Percentiles rank a stretch among this genome's conserved stretches.
These are phyloP conservation scores for Aspergillus sp. DNA, from an alignment of 2,329 filamentous ascomycete species.

Conservation along the genomic window DNA sequence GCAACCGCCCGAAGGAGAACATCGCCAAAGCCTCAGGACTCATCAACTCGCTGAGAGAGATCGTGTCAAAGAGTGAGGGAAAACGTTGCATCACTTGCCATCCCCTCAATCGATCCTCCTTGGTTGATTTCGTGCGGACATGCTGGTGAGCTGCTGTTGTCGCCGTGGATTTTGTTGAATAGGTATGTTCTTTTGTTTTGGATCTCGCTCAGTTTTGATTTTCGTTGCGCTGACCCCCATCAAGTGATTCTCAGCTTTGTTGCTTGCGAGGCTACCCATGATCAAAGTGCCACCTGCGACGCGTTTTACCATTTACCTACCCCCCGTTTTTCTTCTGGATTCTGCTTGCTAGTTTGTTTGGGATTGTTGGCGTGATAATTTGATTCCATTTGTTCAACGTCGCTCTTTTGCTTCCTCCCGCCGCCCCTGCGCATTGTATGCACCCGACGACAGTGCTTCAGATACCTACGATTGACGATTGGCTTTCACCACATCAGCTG, in stretches of 20 bases:
- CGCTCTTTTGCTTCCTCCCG: slow-evolving; percentile 1
- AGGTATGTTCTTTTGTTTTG: not conserved
- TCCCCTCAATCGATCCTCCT: not conserved
- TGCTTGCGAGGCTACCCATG: not conserved
- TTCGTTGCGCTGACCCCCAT: slow-evolving; percentile 2
- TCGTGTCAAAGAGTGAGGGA: not conserved
- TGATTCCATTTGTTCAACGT: slow-evolving; percentile 1
- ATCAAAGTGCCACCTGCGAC: slow-evolving; percentile 6
- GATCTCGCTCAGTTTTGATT: not conserved
- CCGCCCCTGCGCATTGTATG: slow-evolving; percentile 8
- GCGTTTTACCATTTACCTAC: slow-evolving; percentile 6
- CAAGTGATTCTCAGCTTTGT: not conserved
- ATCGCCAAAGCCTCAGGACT: slow-evolving; percentile 3
- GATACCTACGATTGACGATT: not conserved
- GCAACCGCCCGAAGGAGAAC: not conserved
- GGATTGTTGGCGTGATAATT: not conserved
- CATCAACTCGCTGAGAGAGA: not conserved
- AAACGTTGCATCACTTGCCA: not conserved
- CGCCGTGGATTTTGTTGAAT: not conserved
- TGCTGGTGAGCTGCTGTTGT: not conserved
- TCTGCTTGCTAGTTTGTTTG: not conserved
- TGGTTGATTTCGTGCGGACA: not conserved
- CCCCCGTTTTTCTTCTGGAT: not conserved
- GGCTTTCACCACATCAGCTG: not conserved
- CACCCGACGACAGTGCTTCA: slow-evolving; percentile 22